These are phyloP conservation scores for Entomophthora muscae DNA, from an alignment of 371 early-diverging fungal genomes.

Conservation along the genomic window DNA sequence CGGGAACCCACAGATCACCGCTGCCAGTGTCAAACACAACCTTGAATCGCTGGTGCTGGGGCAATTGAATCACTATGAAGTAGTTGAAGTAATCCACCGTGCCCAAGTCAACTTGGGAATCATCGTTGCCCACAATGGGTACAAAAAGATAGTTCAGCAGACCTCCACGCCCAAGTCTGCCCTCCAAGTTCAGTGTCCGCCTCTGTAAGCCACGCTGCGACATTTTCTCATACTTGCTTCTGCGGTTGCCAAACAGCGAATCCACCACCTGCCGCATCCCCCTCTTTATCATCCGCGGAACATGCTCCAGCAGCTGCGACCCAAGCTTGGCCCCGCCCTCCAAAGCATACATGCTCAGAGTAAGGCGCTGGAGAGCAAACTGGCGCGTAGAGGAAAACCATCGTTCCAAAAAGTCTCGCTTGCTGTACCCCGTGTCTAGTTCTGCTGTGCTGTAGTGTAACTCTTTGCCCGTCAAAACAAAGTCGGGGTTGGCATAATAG, in stretches of 20 bases:
- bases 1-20: background rate
- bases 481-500: no score
- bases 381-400: no score
- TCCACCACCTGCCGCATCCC: background rate
- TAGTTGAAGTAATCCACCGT: constrained; percentile 1
- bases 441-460: background rate
- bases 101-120: background rate
- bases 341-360: background rate
- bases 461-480: no score
- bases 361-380: background rate
- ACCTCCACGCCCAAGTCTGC: background rate
- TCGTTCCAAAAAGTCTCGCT: background rate
- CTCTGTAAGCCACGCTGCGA: background rate
- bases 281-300: background rate
- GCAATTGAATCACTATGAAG: background rate
- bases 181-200: background rate
- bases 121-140: background rate
- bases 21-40: background rate
- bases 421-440: background rate
- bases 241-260: background rate
- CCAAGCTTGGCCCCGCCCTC: background rate
- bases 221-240: no score
- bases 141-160: background rate
- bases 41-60: background rate
- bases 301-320: no score